Evolutionary conservation across 2,329 filamentous ascomycete species (phyloP), one percentile per base, ranked within the genome.

Genomic region (Plectosphaerella cucumerina): DNA sequence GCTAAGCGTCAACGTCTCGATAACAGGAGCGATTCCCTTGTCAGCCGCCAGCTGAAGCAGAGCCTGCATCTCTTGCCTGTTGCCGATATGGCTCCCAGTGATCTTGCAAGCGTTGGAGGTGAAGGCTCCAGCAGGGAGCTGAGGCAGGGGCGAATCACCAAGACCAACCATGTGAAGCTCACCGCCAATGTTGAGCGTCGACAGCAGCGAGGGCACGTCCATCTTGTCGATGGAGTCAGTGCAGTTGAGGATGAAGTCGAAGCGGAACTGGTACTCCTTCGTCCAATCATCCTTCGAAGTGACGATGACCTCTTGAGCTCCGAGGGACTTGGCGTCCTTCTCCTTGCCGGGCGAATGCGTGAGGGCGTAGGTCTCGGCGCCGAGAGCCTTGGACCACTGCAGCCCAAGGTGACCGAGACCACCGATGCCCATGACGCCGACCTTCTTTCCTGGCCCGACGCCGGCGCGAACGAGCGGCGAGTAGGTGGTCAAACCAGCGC

Each of bases 401-500:
- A 93, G 65, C 0, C 81, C 89, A 56, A 91, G 82, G 63, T 93
- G 87, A 0, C 88, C 87, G 0, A 91, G 68, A 0, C 88, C 87
- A 6, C 88, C 88, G 12, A 92, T 74, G 6, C 88, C 87, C 12
- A 90, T 73, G 49, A 93, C 80, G 0, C 83, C 88, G 0, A 93
- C 85, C 4, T 70, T 75, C 65, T 87, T 89, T 5, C 87, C 88
- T 0, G 85, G 84, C 0, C 88, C 88, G 33, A 82, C 77, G 2
- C 81, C 82, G 34, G 87, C 83, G 23, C 85, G 77, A 47, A 78
- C 77, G 15, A 94, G 68, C 0, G 89, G 89, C 5, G 80, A 79
- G 63, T 81, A 94, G 0, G 86, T 79, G 0, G 89, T 94, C 48
- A 93, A 77, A 1, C 90, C 89, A 2, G 84, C 89, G 62, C 89